These are phyloP conservation scores for Aspergillus japonicus DNA, from an alignment of 2,329 filamentous ascomycete genomes.

Conservation along the genomic window DNA sequence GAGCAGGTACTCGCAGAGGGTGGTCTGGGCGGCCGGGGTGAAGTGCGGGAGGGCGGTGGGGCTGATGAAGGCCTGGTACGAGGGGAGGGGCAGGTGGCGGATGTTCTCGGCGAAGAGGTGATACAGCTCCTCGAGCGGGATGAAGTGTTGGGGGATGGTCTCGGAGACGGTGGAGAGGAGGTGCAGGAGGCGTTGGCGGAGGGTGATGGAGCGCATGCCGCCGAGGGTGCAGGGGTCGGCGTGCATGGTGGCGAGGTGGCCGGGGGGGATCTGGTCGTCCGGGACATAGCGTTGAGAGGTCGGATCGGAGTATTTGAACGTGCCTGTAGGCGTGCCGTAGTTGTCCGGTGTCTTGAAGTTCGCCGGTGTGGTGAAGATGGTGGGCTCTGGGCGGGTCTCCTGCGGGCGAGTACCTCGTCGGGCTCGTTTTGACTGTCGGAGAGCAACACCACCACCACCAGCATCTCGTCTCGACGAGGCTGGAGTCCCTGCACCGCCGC, in stretches of 20 bases:
- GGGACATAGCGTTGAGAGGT: neutral
- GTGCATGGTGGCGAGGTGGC: constrained; percentile 10
- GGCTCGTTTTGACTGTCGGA: constrained; percentile 35
- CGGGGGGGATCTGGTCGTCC: constrained; percentile 11
- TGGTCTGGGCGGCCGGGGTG: constrained; percentile 42
- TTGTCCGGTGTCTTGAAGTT: neutral
- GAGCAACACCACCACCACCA: neutral
- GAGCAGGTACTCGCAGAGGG: constrained; percentile 55
- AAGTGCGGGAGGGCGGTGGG: constrained; percentile 46
- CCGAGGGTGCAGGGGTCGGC: constrained; percentile 35
- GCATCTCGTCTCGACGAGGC: too few species aligned
- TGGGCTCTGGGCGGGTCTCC: neutral
- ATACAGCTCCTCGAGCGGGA: constrained; percentile 41
- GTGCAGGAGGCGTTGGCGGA: constrained; percentile 47
- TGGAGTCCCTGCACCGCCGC: neutral
- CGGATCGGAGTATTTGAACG: constrained; percentile 1
- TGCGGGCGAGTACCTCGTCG: constrained; percentile 25
- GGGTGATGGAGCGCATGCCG: constrained; percentile 38
- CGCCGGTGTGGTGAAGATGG: neutral
- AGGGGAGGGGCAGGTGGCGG: constrained; percentile 44
- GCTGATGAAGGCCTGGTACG: constrained; percentile 48
- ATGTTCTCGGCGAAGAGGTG: constrained; percentile 49
- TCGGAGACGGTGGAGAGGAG: constrained; percentile 43
- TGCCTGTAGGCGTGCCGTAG: constrained; percentile 1
- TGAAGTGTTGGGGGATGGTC: constrained; percentile 36